phyloP scores from a whole-genome alignment of 768 basidiomycete genomes.

The Hypholoma fasciculare region DNA sequence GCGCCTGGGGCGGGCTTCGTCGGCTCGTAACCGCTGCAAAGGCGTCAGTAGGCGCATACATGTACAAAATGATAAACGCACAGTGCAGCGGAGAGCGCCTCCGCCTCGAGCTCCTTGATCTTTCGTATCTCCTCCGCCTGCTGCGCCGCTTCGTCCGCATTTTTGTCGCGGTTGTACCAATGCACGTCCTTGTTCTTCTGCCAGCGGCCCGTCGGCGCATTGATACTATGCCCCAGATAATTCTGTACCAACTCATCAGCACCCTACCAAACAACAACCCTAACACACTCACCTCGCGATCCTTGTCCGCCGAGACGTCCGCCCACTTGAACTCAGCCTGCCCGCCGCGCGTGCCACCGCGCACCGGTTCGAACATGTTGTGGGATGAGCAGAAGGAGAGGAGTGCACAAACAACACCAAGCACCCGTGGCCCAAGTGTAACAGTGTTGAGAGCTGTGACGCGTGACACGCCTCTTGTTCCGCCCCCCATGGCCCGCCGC shows the following conservation, averaged over 20 bases:
- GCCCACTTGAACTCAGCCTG: conserved; percentile 92
- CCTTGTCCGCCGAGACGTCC: conserved; percentile 90
- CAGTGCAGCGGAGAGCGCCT: conserved; percentile 83
- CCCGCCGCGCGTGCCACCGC: conserved; percentile 90
- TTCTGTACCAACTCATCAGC: conserved; percentile 48
- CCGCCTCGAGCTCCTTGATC: conserved; percentile 87
- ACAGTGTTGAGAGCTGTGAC: not conserved
- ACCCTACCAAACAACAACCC: conserved; percentile 6
- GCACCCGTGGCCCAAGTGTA: not conserved
- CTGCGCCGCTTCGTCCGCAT: conserved; percentile 40
- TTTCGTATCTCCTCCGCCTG: conserved; percentile 71
- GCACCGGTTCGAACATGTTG: conserved; percentile 78
- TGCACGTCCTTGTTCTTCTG: conserved; percentile 97
- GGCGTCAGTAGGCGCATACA: not conserved
- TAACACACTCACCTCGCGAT: conserved; percentile 66
- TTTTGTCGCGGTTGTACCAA: conserved; percentile 84
- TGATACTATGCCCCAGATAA: conserved; percentile 93
- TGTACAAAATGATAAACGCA: conserved; percentile 31
- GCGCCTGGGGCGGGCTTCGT: conserved; percentile 28
- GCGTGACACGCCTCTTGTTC: conserved; percentile 11
- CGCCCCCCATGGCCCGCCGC: not conserved
- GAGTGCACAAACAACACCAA: not conserved
- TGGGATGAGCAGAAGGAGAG: conserved; percentile 2
- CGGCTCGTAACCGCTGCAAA: conserved; percentile 69
- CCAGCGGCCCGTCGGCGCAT: conserved; percentile 95